These are phyloP conservation scores for Linum lewisii DNA, from an alignment of 345 rosid species.

Conservation along the genomic window DNA sequence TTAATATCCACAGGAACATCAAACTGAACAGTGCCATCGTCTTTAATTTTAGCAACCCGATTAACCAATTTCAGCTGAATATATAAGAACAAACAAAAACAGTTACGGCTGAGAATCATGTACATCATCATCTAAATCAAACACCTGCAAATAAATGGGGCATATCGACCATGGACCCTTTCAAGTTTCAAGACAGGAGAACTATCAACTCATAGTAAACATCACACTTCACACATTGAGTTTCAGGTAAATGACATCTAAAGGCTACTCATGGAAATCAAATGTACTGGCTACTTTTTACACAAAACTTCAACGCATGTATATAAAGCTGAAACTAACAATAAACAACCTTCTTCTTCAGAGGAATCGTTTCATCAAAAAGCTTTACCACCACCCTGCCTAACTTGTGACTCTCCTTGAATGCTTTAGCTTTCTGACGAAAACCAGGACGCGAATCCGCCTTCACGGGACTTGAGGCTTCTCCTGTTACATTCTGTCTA, in stretches of 20 bases:
- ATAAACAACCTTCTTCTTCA: constrained; percentile 35
- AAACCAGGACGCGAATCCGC: constrained; percentile 14
- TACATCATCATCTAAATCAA: too few species aligned
- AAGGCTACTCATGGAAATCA: neutral
- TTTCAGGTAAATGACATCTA: neutral
- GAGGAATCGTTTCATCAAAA: constrained; percentile 38
- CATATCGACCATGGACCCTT: too few species aligned
- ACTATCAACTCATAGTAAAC: too few species aligned
- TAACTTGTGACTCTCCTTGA: constrained; percentile 13
- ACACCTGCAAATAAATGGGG: too few species aligned
- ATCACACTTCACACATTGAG: too few species aligned
- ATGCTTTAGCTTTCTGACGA: constrained; percentile 8
- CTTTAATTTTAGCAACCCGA: constrained; percentile 29
- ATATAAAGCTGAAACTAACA: neutral
- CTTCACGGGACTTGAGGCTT: constrained; percentile 25
- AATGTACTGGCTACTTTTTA: neutral
- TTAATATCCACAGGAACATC: constrained; percentile 36
- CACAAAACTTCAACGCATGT: neutral
- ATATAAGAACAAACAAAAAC: neutral
- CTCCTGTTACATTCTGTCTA: constrained; percentile 11
- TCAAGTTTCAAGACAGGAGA: too few species aligned
- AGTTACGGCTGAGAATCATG: neutral
- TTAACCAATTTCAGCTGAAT: constrained; percentile 44
- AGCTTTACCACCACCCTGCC: constrained; percentile 22
- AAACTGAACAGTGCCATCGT: constrained; percentile 44